Percentiles rank a stretch among this genome's conserved stretches.
phyloP scores from a whole-genome alignment of 768 basidiomycete species.

The Clitopilus hobsonii region DNA sequence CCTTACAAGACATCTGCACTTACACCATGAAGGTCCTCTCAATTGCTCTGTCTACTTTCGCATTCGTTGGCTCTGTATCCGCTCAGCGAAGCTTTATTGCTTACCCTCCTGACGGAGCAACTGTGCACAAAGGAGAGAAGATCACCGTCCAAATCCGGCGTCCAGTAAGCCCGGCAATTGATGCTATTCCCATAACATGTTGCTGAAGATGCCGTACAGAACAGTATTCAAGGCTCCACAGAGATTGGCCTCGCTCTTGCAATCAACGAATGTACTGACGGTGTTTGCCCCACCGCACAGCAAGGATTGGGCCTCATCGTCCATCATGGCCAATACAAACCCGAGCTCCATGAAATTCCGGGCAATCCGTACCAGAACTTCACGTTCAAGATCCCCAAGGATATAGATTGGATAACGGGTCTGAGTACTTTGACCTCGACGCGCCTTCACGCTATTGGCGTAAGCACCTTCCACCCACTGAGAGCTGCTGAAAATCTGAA shows the following conservation, averaged over 20 bases:
- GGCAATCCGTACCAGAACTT: slow-evolving; percentile 41
- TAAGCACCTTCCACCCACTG: slow-evolving; percentile 9
- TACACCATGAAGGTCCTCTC: slow-evolving; percentile 12
- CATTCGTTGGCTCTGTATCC: slow-evolving; percentile 1
- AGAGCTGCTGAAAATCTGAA: background rate
- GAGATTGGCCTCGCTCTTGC: slow-evolving; percentile 42
- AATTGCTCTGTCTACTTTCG: slow-evolving; percentile 4
- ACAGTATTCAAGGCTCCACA: slow-evolving; percentile 30
- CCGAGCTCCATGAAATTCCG: slow-evolving; percentile 24
- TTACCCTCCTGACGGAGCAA: slow-evolving; percentile 21
- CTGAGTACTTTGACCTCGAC: slow-evolving; percentile 21
- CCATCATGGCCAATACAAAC: slow-evolving; percentile 35
- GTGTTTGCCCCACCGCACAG: slow-evolving; percentile 14
- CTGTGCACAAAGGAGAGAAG: slow-evolving; percentile 20
- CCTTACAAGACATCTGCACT: too few species aligned
- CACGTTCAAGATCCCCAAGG: slow-evolving; percentile 27
- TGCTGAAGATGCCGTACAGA: too few species aligned
- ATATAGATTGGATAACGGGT: slow-evolving; percentile 14
- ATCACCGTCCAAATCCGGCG: slow-evolving; percentile 31
- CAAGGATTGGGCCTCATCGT: slow-evolving; percentile 31
- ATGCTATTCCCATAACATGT: too few species aligned
- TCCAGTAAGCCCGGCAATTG: slow-evolving; percentile 24
- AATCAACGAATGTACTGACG: slow-evolving; percentile 30
- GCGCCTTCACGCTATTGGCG: slow-evolving; percentile 28
- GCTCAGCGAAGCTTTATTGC: slow-evolving; percentile 24